These are phyloP conservation scores for Ilyonectria mors-panacis DNA, from an alignment of 2,329 filamentous ascomycete genomes.

Conservation along the genomic window DNA sequence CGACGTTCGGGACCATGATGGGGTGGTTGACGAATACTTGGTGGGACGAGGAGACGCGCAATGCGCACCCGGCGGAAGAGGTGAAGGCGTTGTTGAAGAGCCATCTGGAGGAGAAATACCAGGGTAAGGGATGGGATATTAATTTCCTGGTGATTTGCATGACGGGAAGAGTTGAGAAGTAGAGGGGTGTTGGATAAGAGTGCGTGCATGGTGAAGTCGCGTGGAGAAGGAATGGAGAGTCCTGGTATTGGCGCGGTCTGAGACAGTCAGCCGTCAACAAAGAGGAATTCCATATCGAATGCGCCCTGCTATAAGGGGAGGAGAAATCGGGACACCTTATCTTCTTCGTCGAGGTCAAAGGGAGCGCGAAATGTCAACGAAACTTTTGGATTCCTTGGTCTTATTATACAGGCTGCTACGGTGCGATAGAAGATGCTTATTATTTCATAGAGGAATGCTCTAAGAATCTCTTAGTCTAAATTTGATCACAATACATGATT, in stretches of 20 bases:
- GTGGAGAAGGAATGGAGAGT: not conserved
- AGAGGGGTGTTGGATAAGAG: not conserved
- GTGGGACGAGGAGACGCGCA: conserved; percentile 58
- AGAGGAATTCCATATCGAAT: too few species aligned
- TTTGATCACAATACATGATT: too few species aligned
- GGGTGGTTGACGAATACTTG: conserved; percentile 54
- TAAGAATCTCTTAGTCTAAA: too few species aligned
- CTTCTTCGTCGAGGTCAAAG: too few species aligned
- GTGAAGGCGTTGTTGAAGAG: conserved; percentile 53
- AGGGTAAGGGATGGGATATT: conserved; percentile 46
- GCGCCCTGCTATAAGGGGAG: too few species aligned
- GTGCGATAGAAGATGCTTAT: too few species aligned
- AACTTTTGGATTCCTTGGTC: too few species aligned
- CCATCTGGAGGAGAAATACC: conserved; percentile 59
- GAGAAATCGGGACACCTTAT: too few species aligned
- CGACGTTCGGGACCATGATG: conserved; percentile 56
- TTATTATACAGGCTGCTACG: too few species aligned
- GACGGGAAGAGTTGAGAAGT: conserved; percentile 45
- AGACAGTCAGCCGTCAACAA: not conserved
- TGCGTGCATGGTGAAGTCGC: not conserved
- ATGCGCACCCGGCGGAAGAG: conserved; percentile 55
- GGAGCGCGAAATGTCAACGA: too few species aligned
- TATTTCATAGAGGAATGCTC: too few species aligned
- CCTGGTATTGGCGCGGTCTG: not conserved
- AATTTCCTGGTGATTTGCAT: conserved; percentile 44